phyloP scores from a whole-genome alignment of 176 grass and related monocot genomes.

The Cymbopogon citratus region DNA sequence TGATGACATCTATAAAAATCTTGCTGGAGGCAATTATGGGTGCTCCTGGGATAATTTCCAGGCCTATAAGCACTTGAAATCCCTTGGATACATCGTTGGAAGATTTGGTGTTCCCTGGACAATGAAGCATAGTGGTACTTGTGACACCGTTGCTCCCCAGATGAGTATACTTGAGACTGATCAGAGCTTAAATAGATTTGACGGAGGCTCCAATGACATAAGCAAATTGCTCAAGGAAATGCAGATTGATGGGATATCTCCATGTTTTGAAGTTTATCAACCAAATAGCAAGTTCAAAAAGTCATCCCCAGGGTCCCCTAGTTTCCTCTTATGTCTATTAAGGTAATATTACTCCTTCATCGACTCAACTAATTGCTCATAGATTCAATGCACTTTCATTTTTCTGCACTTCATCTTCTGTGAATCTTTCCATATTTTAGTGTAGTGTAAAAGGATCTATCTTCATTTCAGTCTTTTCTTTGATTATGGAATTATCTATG shows the following conservation, averaged over 20 bases:
- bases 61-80: slow-evolving; percentile 84
- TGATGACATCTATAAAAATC: slow-evolving; percentile 48
- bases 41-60: slow-evolving; percentile 56
- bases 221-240: slow-evolving; percentile 41
- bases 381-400: background rate
- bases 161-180: background rate
- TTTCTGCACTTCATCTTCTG: background rate
- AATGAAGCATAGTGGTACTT: slow-evolving; percentile 33
- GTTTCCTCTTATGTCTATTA: slow-evolving; percentile 61
- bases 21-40: slow-evolving; percentile 40
- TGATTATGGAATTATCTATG: background rate
- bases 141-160: background rate
- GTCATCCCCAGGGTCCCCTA: slow-evolving; percentile 54
- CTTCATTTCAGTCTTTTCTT: background rate
- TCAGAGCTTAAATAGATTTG: background rate
- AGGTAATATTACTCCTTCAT: slow-evolving; percentile 39
- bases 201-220: slow-evolving; percentile 27
- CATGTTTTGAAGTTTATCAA: slow-evolving; percentile 55
- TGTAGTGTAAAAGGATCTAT: background rate
- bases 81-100: slow-evolving; percentile 78
- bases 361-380: background rate
- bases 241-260: slow-evolving; percentile 41
- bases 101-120: slow-evolving; percentile 63
- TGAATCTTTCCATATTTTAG: background rate
- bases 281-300: slow-evolving; percentile 94